Conservation (phyloP, 164 flowering plant species). For the Macadamia tetraphylla region DNA sequence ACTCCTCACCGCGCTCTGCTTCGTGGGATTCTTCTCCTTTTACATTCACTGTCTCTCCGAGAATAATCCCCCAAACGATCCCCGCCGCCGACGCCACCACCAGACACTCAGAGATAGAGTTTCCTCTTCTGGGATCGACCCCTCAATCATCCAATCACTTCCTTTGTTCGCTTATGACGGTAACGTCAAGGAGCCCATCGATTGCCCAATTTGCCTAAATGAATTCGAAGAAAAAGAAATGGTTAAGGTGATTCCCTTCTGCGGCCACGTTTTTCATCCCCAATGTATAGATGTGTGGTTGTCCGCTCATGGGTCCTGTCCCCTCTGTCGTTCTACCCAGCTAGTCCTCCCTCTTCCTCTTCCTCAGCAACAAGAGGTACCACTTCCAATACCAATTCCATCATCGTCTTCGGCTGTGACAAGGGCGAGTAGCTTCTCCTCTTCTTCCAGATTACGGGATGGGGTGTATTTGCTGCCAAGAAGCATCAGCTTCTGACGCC, state of each 20-base stretch:
- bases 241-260: slow-evolving; percentile 46
- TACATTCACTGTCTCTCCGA: slow-evolving; percentile 49
- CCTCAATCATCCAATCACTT: slow-evolving; percentile 25
- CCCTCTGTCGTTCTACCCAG: slow-evolving; percentile 47
- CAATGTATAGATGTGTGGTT: slow-evolving; percentile 70
- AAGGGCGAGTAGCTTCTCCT: slow-evolving; percentile 20
- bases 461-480: slow-evolving; percentile 14
- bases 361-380: not conserved
- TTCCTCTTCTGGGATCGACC: slow-evolving; percentile 13
- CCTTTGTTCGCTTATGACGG: slow-evolving; percentile 31
- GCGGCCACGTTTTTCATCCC: slow-evolving; percentile 56
- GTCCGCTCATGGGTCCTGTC: slow-evolving; percentile 45
- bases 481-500: slow-evolving; percentile 22
- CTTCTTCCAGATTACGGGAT: slow-evolving; percentile 15
- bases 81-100: slow-evolving; percentile 17
- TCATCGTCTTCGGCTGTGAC: slow-evolving; percentile 4
- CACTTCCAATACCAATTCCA: not conserved
- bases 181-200: slow-evolving; percentile 24
- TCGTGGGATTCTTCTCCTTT: slow-evolving; percentile 66
- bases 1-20: slow-evolving; percentile 57
- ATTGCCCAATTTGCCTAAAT: slow-evolving; percentile 53
- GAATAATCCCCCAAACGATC: slow-evolving; percentile 2
- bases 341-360: not conserved
- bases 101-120: not conserved
- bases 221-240: slow-evolving; percentile 46